phyloP scores from a whole-genome alignment of 2,329 filamentous ascomycete species.

The Monilinia fructicola region DNA sequence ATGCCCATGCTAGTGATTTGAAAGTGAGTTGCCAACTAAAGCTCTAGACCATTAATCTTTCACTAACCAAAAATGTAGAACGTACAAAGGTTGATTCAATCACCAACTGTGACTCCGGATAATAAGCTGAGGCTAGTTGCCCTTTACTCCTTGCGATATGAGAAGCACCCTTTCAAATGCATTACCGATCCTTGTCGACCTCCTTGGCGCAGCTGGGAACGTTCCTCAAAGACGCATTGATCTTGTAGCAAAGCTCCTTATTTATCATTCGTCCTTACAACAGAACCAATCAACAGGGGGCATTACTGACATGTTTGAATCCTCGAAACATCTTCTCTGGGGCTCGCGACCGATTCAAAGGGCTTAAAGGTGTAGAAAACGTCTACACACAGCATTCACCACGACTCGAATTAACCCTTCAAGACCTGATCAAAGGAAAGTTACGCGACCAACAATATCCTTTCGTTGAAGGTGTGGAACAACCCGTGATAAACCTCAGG shows the following conservation, averaged over 20 bases:
- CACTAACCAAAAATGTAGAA: constrained; percentile 51
- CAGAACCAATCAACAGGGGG: constrained; percentile 71
- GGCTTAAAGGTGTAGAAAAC: constrained; percentile 95
- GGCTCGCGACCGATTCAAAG: constrained; percentile 84
- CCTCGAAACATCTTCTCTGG: constrained; percentile 88
- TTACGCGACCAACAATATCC: constrained; percentile 86
- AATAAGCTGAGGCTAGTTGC: constrained; percentile 89
- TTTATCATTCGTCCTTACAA: constrained; percentile 85
- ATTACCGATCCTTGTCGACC: constrained; percentile 79
- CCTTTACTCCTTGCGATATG: constrained; percentile 91
- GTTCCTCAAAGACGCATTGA: constrained; percentile 74
- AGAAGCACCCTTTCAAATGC: constrained; percentile 80
- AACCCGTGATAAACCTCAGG: constrained; percentile 92
- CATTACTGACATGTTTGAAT: constrained; percentile 89
- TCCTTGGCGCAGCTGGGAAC: constrained; percentile 80
- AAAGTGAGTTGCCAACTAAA: constrained; percentile 56
- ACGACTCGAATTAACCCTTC: constrained; percentile 79
- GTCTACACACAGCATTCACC: constrained; percentile 98
- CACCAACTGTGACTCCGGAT: constrained; percentile 70
- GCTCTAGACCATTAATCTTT: not conserved
- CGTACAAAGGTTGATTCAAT: constrained; percentile 82
- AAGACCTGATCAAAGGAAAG: constrained; percentile 89
- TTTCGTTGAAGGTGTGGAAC: constrained; percentile 84
- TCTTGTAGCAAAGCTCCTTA: constrained; percentile 76
- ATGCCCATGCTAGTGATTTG: constrained; percentile 89